Evolutionary conservation across 768 basidiomycete genomes (phyloP).

Genomic region (Trametes elegans): DNA sequence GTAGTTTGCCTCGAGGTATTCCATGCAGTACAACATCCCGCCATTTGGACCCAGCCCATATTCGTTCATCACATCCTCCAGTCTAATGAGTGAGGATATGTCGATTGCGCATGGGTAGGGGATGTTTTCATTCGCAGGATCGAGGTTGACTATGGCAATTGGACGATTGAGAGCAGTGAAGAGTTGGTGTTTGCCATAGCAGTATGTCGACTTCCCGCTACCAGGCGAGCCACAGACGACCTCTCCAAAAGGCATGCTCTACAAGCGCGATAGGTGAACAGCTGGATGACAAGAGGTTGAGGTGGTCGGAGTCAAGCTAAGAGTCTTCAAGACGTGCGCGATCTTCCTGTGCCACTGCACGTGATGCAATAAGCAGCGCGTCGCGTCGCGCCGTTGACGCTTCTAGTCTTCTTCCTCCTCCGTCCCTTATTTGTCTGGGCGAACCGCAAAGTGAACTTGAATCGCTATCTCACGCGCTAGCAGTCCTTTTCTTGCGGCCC

Average conservation of each 20-base stretch:
- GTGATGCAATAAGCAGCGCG: constrained; percentile 4
- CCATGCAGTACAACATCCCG: constrained; percentile 94
- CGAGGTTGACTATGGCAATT: constrained; percentile 90
- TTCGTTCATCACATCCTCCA: constrained; percentile 83
- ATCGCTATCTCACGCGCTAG: too few relatives aligned
- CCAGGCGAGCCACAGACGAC: constrained; percentile 85
- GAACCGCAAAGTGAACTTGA: too few relatives aligned
- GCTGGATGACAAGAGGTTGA: neutral
- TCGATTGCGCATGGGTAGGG: constrained; percentile 91
- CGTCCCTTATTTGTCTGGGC: neutral
- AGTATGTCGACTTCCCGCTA: constrained; percentile 86
- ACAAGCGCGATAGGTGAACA: neutral
- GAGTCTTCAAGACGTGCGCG: too few relatives aligned
- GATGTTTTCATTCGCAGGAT: constrained; percentile 88
- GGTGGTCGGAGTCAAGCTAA: neutral
- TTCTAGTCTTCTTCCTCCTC: neutral
- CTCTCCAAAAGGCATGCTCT: constrained; percentile 91
- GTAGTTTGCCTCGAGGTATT: constrained; percentile 92
- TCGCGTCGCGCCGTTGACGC: neutral
- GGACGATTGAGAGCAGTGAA: constrained; percentile 84
- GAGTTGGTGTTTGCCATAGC: constrained; percentile 85
- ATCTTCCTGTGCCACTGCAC: neutral
- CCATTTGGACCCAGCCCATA: constrained; percentile 92
- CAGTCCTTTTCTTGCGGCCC: too few relatives aligned
- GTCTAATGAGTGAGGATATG: constrained; percentile 81